Base-by-base conservation (phyloP, 495 filamentous ascomycete species). In the Penicillium longicatenatum region DNA sequence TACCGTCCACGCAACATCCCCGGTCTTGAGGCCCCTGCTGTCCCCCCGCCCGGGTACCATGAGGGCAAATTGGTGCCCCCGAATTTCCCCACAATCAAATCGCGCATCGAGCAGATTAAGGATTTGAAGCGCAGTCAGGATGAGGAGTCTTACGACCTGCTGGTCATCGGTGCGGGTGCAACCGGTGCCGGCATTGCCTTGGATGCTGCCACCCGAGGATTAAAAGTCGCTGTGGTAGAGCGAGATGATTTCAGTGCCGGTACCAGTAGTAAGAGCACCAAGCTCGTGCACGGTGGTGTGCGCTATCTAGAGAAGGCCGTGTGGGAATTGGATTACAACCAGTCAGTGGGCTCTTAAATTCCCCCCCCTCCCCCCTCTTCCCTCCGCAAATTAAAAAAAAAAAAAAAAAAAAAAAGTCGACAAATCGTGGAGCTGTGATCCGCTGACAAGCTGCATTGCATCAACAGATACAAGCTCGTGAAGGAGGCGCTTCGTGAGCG, bases 281-380 rank as follows among this genome's bases (percentile, higher is more conserved):
- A 98, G 73, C 78, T 98, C 57, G 94, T 98, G 3, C 94, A 98
- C 73, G 94, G 94, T 58, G 94, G 94, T 65, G 94, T 98, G 45
- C 82, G 94, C 57, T 98, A 98, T 69, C 77, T 98, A 51, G 94
- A 98, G 70, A 98, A 98, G 77, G 94, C 94, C 39, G 86, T 98
- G 45, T 97, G 89, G 88, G 91, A 97, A 67, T 78, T 98, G 68
- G 94, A 98, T 73, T 97, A 96, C 70, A 89, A 87, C 60, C 94
- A 98, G 82, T 87, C 59, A 73, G 79, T 69, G n/a, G 37, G 16
- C 37, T 7, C 37, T 17, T 39, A 16, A 39, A 26, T 4, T 26
- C 26, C 26, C 24, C 24, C 6, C 24, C n/a, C n/a, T n/a, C n/a
- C n/a, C n/a, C n/a, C n/a, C n/a, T n/a, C n/a, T n/a, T n/a, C n/a